These are phyloP conservation scores for Orychophragmus violaceus DNA, from an alignment of 345 rosid species.

Conservation along the genomic window DNA sequence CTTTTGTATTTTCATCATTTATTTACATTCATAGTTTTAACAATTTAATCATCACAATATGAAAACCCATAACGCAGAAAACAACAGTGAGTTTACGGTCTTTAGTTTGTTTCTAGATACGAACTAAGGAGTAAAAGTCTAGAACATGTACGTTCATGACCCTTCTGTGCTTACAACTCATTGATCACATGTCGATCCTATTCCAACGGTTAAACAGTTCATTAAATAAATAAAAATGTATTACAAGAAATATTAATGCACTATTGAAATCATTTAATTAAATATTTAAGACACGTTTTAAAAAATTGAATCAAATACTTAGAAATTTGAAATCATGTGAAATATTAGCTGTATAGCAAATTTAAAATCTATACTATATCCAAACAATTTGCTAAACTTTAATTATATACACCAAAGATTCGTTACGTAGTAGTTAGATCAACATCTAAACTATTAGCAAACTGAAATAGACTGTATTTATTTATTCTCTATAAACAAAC, in stretches of 20 bases:
- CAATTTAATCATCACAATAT: background rate
- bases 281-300: background rate
- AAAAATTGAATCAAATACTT: background rate
- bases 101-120: background rate
- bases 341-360: background rate
- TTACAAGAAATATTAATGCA: no score
- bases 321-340: background rate
- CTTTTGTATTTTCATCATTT: no score
- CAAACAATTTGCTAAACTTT: background rate
- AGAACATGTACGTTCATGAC: slow-evolving; percentile 4
- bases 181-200: background rate
- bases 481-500: background rate
- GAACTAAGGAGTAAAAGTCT: background rate
- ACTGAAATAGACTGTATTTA: background rate
- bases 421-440: background rate
- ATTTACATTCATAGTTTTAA: no score
- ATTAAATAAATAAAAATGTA: background rate
- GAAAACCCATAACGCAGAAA: background rate
- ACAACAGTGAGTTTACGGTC: background rate
- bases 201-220: background rate
- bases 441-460: background rate
- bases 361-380: background rate
- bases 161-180: background rate
- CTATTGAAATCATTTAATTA: background rate
- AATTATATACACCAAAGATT: background rate